A percentile compares a stretch with the other conserved stretches of the same genome.
Conservation (phyloP, 768 basidiomycete species). For the Agrocybe chaxingu region DNA sequence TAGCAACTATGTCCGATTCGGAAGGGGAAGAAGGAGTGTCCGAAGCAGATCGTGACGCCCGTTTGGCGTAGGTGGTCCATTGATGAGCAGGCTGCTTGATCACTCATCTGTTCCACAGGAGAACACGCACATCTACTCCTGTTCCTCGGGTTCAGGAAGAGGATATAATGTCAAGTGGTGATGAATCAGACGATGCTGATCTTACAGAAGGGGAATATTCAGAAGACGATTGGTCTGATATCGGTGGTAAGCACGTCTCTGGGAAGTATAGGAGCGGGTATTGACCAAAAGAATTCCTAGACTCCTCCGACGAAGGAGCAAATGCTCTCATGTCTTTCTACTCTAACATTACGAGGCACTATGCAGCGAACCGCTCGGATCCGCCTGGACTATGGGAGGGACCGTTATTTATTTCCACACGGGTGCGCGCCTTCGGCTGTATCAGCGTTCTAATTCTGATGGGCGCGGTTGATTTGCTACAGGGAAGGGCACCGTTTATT, state of each 20-base stretch:
- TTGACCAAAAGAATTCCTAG: constrained; percentile 6
- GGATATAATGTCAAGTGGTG: constrained; percentile 59
- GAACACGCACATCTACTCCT: constrained; percentile 48
- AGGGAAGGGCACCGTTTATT: constrained; percentile 23
- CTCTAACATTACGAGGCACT: constrained; percentile 45
- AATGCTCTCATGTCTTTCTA: constrained; percentile 41
- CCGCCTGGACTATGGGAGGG: constrained; percentile 42
- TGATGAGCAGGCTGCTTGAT: not conserved
- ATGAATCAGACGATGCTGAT: constrained; percentile 79
- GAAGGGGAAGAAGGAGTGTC: constrained; percentile 62
- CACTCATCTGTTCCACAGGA: constrained; percentile 28
- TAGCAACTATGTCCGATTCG: constrained; percentile 52
- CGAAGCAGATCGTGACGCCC: constrained; percentile 68
- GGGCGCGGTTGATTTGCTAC: not conserved
- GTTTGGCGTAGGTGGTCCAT: constrained; percentile 53
- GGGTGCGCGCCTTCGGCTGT: constrained; percentile 30
- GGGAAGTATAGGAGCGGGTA: too few relatives aligned
- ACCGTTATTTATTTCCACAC: constrained; percentile 41
- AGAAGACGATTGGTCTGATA: constrained; percentile 46
- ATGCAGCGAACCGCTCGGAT: constrained; percentile 30
- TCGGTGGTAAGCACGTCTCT: constrained; percentile 29
- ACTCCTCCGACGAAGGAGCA: constrained; percentile 13
- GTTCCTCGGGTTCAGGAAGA: constrained; percentile 32
- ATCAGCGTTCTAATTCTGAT: too few relatives aligned
- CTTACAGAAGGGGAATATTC: constrained; percentile 54